Evolutionary conservation across 2,329 filamentous ascomycete species (phyloP), one percentile per base, ranked within the genome.

Genomic region (Aureobasidium sp.): DNA sequence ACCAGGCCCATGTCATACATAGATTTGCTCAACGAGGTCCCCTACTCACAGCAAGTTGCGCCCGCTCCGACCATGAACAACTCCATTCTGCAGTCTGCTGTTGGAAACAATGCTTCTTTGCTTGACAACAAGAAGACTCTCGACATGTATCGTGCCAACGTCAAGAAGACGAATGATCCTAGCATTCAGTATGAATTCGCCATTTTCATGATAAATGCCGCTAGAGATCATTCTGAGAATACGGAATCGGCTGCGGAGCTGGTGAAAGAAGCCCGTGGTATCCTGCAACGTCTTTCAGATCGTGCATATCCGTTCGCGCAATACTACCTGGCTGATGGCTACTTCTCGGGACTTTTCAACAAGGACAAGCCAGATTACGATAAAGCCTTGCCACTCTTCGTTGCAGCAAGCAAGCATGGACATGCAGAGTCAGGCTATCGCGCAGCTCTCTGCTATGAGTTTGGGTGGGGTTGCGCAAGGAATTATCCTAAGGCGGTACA

Each of bases 371-470:
- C 89, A 63, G 93, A 98, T 66, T 86, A 94, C 66, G 88, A 90
- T 65, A 84, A 87, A 35, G 90, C 93, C 0, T 97, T 97, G 65
- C 86, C 89, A 7, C 81, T 97, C 25, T 98, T 98, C 66, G 79
- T 95, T 32, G 81, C 93, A 14, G 93, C 93, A 7, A 91, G 88
- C 63, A 98, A 97, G 72, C 93, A 96, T 71, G 93, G 93, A 27
- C 93, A 98, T 68, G 90, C 93, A 42, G 93, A 98, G 73, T 93
- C 93, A 54, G 90, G 85, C 30, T 98, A 96, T 70, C 86, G 93
- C 53, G 86, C 91, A 49, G 93, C 87, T 14, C 77, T 98, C 53
- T 96, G 90, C 73, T 97, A 97, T 72, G 93, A 98, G 69, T 97
- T 96, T 70, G 93, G 90, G 57, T 98, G 93, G 93, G 93, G 93